Percentiles rank a stretch among this genome's conserved stretches.
These are phyloP conservation scores for Fonsecaea nubica DNA, from an alignment of 2,329 filamentous ascomycete species.

Conservation along the genomic window DNA sequence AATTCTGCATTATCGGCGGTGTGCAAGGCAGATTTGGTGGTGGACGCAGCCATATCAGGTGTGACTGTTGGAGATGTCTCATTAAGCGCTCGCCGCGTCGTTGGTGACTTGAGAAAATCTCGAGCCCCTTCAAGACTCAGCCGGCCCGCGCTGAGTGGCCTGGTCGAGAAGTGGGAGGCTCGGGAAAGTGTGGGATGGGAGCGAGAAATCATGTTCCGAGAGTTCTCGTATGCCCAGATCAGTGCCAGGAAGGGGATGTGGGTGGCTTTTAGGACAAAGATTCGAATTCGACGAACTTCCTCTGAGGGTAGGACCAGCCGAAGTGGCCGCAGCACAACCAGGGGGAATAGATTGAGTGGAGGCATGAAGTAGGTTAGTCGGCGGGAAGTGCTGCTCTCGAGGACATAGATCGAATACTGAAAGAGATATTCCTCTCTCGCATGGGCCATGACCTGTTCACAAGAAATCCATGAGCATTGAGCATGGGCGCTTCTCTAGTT, in stretches of 20 bases:
- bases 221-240: constrained; percentile 62
- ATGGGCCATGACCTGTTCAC: constrained; percentile 63
- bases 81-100: constrained; percentile 26
- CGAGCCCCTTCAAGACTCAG: constrained; percentile 28
- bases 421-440: constrained; percentile 68
- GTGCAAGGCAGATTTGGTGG: constrained; percentile 35
- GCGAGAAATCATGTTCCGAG: constrained; percentile 43
- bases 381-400: constrained; percentile 55
- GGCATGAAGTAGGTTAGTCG: constrained; percentile 57
- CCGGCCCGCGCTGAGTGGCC: constrained; percentile 30
- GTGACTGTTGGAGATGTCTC: constrained; percentile 27
- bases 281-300: constrained; percentile 61
- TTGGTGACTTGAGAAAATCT: constrained; percentile 30
- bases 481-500: constrained; percentile 11
- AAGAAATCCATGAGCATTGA: constrained; percentile 24
- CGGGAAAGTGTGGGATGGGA: constrained; percentile 33
- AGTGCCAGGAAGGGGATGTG: constrained; percentile 64
- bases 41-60: constrained; percentile 25
- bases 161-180: constrained; percentile 33
- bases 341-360: constrained; percentile 64
- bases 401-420: constrained; percentile 55
- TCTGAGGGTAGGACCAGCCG: constrained; percentile 63
- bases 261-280: constrained; percentile 64
- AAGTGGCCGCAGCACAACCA: constrained; percentile 63
- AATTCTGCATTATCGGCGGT: constrained; percentile 35